Evolutionary conservation across 2,329 filamentous ascomycete genomes (phyloP), one percentile per base, ranked within the genome.

Genomic region (Colletotrichum lentis): DNA sequence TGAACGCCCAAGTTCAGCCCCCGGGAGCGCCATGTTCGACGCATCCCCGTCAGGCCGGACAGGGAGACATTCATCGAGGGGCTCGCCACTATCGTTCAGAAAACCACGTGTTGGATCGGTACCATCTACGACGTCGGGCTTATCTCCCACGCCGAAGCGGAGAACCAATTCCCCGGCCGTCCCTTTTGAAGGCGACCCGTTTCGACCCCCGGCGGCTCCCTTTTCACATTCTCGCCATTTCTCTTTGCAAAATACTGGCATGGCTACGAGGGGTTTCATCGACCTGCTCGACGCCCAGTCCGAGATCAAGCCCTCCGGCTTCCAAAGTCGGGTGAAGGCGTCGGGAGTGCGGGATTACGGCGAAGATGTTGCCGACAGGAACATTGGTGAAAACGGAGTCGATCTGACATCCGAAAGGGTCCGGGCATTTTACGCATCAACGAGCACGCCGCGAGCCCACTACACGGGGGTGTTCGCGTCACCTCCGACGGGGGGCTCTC

Each of bases 301-400:
- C 0, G 83, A 80, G 31, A 78, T 88, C 46, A 82, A 75, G 35
- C 81, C 82, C 0, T 77, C 80, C 2, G 80, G 86, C 67, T 87
- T 88, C 70, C 77, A 78, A 55, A 77, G 78, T 11, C 80, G 85
- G 18, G 72, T 88, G 3, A 75, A 81, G 62, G 85, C 86, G 1
- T 74, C 84, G 0, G 86, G 86, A 1, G 78, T 79, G 0, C 80
- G 82, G 50, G 83, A 86, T 57, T 89, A 87, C 71, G 88, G 85
- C n/a, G 89, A 91, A 73, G 88, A 90, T 73, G 86, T 90, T 1
- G 88, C 87, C 1, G 86, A 89, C 70, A 81, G 88, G 41, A 90
- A 90, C 69, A 78, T 87, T 53, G 76, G 74, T 4, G 74, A 78
- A 27, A 83, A 80, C 24, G 72, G 73, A 2, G 41, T 75, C 43